Conservation (phyloP, 1,139 yeast species). For the Kurtzmaniella quercitrusa region DNA sequence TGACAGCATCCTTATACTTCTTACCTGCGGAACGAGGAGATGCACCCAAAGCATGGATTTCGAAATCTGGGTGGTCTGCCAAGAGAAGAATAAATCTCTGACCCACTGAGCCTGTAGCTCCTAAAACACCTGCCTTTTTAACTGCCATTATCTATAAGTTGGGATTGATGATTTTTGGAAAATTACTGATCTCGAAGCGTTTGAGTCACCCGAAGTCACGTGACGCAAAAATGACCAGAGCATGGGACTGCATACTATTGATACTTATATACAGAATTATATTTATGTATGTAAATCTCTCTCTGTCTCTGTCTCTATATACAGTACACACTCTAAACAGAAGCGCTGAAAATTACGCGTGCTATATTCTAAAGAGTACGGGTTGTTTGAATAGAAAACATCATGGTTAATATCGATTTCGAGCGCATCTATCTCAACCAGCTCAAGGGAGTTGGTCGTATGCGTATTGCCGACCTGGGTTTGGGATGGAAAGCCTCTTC, state of each 20-base stretch:
- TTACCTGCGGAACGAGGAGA: conserved; percentile 93
- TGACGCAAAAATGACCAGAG: no score
- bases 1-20: conserved; percentile 75
- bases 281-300: no score
- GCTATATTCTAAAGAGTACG: not conserved
- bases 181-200: not conserved
- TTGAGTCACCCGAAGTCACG: not conserved
- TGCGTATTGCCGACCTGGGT: conserved; percentile 93
- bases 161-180: not conserved
- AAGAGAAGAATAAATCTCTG: conserved; percentile 88
- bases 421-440: conserved; percentile 88
- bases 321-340: no score
- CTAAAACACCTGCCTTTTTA: conserved; percentile 80
- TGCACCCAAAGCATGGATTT: conserved; percentile 84
- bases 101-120: conserved; percentile 98
- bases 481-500: conserved; percentile 86
- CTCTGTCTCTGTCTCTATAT: no score
- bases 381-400: not conserved
- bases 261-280: no score
- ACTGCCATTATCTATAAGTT: conserved; percentile 15
- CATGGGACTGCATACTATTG: no score
- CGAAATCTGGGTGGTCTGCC: conserved; percentile 86
- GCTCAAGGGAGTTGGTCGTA: conserved; percentile 77
- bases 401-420: conserved; percentile 57
- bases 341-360: not conserved